phyloP scores from a whole-genome alignment of 257 asterid species.

The Capsicum baccatum region DNA sequence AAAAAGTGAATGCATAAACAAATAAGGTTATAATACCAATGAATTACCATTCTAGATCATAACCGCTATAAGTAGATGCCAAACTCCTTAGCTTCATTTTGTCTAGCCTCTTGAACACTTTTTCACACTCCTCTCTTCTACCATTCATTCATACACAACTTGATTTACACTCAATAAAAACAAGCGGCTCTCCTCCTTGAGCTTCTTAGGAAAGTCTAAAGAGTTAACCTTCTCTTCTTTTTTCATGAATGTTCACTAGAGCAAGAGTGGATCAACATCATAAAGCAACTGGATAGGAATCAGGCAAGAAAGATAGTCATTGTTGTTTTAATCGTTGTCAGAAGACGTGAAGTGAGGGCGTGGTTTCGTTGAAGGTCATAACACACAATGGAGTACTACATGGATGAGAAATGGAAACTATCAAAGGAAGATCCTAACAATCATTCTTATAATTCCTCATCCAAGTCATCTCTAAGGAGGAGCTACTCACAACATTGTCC shows the following conservation, averaged over 20 bases:
- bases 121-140: not conserved
- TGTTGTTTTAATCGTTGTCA: not conserved
- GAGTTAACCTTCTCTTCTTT: not conserved
- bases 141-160: conserved; percentile 8
- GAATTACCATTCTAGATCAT: not conserved
- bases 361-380: not conserved
- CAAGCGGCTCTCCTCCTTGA: not conserved
- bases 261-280: not conserved
- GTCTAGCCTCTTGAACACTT: not conserved
- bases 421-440: conserved; percentile 31
- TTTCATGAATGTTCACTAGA: not conserved
- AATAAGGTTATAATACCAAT: not conserved
- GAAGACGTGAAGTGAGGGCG: not conserved
- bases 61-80: conserved; percentile 15
- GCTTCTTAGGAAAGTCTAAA: not conserved
- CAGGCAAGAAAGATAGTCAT: not conserved
- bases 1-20: not conserved
- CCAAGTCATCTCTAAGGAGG: conserved; percentile 28
- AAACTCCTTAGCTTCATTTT: conserved; percentile 25
- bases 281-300: not conserved
- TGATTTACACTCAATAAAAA: not conserved
- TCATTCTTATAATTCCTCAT: conserved; percentile 23
- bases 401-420: conserved; percentile 34
- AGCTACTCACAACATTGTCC: conserved; percentile 31
- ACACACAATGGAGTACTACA: conserved; percentile 27